Base-by-base conservation (phyloP, 768 basidiomycete species). In the Coprinopsis strossmayeri region DNA sequence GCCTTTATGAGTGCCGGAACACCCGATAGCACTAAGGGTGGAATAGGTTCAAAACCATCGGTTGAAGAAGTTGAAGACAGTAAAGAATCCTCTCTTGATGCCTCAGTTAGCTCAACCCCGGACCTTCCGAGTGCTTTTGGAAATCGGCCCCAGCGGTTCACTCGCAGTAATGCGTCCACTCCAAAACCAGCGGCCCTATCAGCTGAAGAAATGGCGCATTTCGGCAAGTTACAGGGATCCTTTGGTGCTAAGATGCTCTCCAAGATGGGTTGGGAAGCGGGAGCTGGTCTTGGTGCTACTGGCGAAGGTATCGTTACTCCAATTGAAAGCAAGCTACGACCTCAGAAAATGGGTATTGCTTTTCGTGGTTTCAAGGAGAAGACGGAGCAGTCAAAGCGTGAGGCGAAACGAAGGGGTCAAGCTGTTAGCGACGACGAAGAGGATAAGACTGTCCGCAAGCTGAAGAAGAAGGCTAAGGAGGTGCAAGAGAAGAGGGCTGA, bases 241-340 rank as follows among this genome's bases (percentile, higher is more conserved):
- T 84, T 91, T 52, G 95, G 93, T 56, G 88, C 94, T 17, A 84
- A 84, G 49, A 81, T 98, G 79, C 78, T 99, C 20, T 79, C 79
- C 25, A 98, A 94, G 70, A 93, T 94, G 86, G 96, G 96, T 5
- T 99, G 96, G 95, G 73, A 83, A 60, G 69, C 84, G 0, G 95
- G 84, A 2, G 73, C 74, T 2, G 92, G 93, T 55, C 74, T 95
- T 7, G 92, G 92, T 53, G 64, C 74, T 1, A 66, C 68, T 1
- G 84, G 85, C 1, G 81, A 85, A 55, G 92, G 92, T 57, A 94
- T 94, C 43, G 79, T 91, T n/a, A 81, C 82, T 3, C 92, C 92
- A 0, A 74, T 96, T 12, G 91, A 94, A 62, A 81, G 78, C 58
- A 93, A 91, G 61, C 56, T 92, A 46, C 80, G 92, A 3, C 89